Percentiles rank a stretch among this genome's conserved stretches.
phyloP scores from a whole-genome alignment of 176 grass and related monocot species.

The Urochloa ruziziensis region DNA sequence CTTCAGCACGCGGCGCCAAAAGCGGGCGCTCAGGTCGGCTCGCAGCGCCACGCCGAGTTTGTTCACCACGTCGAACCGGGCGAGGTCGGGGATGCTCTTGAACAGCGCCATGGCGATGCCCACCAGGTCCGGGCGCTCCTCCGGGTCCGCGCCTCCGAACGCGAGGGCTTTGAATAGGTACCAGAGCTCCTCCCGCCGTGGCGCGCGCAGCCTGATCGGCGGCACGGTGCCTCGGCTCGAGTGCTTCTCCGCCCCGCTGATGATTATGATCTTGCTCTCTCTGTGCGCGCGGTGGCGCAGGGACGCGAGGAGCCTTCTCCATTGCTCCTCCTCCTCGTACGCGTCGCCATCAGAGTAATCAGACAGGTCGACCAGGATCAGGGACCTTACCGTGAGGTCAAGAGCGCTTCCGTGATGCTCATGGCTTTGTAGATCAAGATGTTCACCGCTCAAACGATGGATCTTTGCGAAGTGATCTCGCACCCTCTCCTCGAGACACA shows the following conservation, averaged over 20 bases:
- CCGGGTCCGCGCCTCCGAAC: background rate
- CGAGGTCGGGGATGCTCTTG: background rate
- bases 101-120: background rate
- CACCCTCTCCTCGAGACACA: background rate
- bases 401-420: too few species aligned
- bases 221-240: background rate
- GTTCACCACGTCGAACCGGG: background rate
- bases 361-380: background rate
- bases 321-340: background rate
- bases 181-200: slow-evolving; percentile 26
- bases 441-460: background rate
- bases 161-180: background rate
- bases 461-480: background rate
- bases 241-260: background rate
- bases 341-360: background rate
- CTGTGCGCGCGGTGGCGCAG: background rate
- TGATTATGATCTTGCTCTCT: background rate
- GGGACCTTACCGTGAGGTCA: background rate
- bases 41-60: background rate
- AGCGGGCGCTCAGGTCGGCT: background rate
- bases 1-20: background rate
- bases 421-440: background rate
- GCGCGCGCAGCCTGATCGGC: background rate
- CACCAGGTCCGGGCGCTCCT: background rate
- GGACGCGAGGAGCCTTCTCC: background rate